Conservation (phyloP, 176 grass and related monocot species). For the Phoenix dactylifera region DNA sequence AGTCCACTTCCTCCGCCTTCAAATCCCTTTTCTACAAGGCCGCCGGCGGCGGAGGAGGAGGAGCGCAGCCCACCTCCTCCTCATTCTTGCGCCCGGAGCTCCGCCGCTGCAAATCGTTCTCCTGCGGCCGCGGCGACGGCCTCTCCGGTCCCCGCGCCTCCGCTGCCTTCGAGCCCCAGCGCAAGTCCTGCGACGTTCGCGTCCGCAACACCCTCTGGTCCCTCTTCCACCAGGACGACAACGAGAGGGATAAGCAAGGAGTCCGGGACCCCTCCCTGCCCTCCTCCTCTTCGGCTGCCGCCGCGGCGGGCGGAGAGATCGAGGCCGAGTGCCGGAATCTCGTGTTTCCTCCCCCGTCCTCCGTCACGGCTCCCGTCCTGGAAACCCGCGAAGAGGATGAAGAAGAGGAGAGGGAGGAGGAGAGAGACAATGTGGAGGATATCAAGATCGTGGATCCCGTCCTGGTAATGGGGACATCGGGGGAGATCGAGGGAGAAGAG, state of each 20-base stretch:
- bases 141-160: background rate
- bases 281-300: conserved; percentile 32
- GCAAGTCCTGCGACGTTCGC: conserved; percentile 70
- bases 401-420: conserved; percentile 35
- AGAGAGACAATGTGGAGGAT: conserved; percentile 46
- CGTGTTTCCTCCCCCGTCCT: conserved; percentile 29
- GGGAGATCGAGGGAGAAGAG: conserved; percentile 42
- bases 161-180: conserved; percentile 61
- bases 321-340: conserved; percentile 23
- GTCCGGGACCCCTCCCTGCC: conserved; percentile 45
- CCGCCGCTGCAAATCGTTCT: conserved; percentile 80
- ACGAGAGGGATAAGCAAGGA: conserved; percentile 19
- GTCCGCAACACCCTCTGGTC: conserved; percentile 89
- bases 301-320: conserved; percentile 20
- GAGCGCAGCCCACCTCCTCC: conserved; percentile 18
- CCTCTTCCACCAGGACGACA: conserved; percentile 86
- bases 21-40: conserved; percentile 61
- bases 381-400: background rate
- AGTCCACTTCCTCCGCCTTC: conserved; percentile 71
- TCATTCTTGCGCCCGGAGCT: conserved; percentile 38
- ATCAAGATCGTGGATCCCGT: conserved; percentile 54
- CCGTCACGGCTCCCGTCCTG: conserved; percentile 8
- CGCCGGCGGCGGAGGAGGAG: conserved; percentile 14
- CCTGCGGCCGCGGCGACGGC: conserved; percentile 41
- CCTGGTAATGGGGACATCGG: conserved; percentile 44